Percentiles rank a stretch among this genome's conserved stretches.
phyloP scores from a whole-genome alignment of 2,329 filamentous ascomycete genomes.

The Alternaria gansuensis region DNA sequence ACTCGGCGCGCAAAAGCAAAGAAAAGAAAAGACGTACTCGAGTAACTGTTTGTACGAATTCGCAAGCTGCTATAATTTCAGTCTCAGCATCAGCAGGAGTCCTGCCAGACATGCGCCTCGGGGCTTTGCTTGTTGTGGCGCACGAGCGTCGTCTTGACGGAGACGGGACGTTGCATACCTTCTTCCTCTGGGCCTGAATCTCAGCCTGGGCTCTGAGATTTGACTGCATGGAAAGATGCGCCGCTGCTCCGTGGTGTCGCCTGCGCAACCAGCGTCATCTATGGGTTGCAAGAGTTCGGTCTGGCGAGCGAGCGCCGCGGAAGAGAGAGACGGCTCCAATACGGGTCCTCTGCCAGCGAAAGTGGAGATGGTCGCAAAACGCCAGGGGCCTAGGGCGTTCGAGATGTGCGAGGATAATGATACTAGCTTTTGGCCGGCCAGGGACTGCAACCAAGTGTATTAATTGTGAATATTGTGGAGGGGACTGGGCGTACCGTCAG shows the following conservation, averaged over 20 bases:
- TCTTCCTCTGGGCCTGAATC: slow-evolving; percentile 67
- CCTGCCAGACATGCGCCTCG: slow-evolving; percentile 3
- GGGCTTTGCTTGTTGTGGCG: slow-evolving; percentile 17
- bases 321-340: slow-evolving; percentile 21
- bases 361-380: slow-evolving; percentile 31
- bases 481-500: slow-evolving; percentile 10
- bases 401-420: slow-evolving; percentile 16
- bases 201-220: slow-evolving; percentile 62
- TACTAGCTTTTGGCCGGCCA: slow-evolving; percentile 12
- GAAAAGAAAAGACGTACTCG: slow-evolving; percentile 69
- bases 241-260: slow-evolving; percentile 42
- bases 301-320: slow-evolving; percentile 40
- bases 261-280: slow-evolving; percentile 50
- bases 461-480: slow-evolving; percentile 22
- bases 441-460: slow-evolving; percentile 7
- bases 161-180: slow-evolving; percentile 54
- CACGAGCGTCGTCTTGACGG: slow-evolving; percentile 9
- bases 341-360: slow-evolving; percentile 20
- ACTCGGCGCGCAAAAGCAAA: slow-evolving; percentile 14
- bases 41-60: slow-evolving; percentile 96
- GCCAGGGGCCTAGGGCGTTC: slow-evolving; percentile 35
- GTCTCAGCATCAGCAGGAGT: slow-evolving; percentile 18
- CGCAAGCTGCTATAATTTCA: slow-evolving; percentile 72
- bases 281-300: slow-evolving; percentile 24
- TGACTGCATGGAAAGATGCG: slow-evolving; percentile 56